Evolutionary conservation across 2,329 filamentous ascomycete genomes (phyloP), one percentile per base, ranked within the genome.

Genomic region (Epichloe amarillans): DNA sequence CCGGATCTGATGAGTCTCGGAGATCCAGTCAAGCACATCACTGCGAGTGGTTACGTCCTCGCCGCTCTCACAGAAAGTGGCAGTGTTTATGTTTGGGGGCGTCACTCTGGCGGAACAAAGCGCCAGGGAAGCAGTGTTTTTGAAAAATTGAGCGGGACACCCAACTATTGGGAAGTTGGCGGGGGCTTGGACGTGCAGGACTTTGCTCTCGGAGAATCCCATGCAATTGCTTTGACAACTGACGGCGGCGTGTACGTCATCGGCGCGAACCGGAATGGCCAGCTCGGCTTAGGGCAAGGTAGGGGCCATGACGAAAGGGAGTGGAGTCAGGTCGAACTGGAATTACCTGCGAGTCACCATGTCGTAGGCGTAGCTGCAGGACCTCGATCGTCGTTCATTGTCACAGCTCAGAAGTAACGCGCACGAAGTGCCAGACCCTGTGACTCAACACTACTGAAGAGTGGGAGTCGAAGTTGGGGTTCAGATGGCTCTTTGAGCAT

Each of bases 21-120:
- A 64, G 19, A 77, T 66, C 44, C 71, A 12, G 72, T 85, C 46
- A 66, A 58, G 33, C 78, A 76, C 57, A 65, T 86, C 26, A 70
- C 69, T 4, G 74, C 74, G 3, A 74, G 74, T 2, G 80, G 81
- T 0, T 82, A 81, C 58, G 64, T 74, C 3, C 64, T 76, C 2
- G 78, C 76, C 3, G 80, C 80, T 0, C 57, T 85, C 42, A 83
- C 79, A 0, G 65, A 70, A 11, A 76, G 75, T 2, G 69, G 74
- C 35, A 76, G 79, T 52, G 61, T 83, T 2, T 86, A 85, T 58
- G 60, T 76, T 23, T 86, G 82, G 81, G 82, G 82, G 2, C 61
- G 60, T 43, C 33, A 52, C 15, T 50, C 58, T 1, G 53, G 54
- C 5, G 60, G 60, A 7, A 49, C 53, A 1, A 60, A 61, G 11